Percentiles rank a stretch among this genome's conserved stretches.
Conservation (phyloP, 2,329 filamentous ascomycete genomes). For the Xylariaceae sp. region DNA sequence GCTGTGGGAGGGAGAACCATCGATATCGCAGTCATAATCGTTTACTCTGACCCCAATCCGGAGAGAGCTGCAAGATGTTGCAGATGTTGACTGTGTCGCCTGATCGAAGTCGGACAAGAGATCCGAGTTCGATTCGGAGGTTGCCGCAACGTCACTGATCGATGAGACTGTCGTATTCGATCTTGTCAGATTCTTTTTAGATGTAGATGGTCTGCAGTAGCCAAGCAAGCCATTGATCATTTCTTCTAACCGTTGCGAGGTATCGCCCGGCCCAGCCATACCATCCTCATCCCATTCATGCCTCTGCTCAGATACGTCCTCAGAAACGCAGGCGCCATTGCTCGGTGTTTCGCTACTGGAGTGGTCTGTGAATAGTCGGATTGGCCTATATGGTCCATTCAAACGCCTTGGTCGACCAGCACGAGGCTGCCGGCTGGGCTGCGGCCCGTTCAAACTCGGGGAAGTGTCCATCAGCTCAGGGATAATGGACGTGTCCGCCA, state of each 20-base stretch:
- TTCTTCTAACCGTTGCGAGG: conserved; percentile 11
- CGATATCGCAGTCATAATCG: neutral
- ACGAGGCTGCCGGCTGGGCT: neutral
- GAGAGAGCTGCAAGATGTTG: conserved; percentile 8
- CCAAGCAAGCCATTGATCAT: conserved; percentile 14
- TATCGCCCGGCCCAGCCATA: neutral
- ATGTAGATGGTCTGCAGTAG: neutral
- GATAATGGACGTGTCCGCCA: conserved; percentile 9
- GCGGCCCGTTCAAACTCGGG: neutral
- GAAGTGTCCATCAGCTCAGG: conserved; percentile 18
- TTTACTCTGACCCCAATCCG: neutral
- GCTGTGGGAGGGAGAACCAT: neutral
- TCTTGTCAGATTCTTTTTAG: neutral
- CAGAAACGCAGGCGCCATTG: neutral
- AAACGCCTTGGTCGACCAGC: neutral
- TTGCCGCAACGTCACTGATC: neutral
- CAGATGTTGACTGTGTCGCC: conserved; percentile 7
- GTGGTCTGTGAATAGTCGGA: neutral
- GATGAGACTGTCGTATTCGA: neutral
- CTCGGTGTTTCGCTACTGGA: neutral
- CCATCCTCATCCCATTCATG: neutral
- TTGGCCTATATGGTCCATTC: conserved; percentile 1
- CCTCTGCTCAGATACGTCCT: neutral
- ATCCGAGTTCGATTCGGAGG: conserved; percentile 9
- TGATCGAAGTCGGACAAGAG: conserved; percentile 8